A percentile compares a stretch with the other conserved stretches of the same genome.
Evolutionary conservation across 1,284 basidiomycete genomes (phyloP).

Genomic region (Puccinia horiana): DNA sequence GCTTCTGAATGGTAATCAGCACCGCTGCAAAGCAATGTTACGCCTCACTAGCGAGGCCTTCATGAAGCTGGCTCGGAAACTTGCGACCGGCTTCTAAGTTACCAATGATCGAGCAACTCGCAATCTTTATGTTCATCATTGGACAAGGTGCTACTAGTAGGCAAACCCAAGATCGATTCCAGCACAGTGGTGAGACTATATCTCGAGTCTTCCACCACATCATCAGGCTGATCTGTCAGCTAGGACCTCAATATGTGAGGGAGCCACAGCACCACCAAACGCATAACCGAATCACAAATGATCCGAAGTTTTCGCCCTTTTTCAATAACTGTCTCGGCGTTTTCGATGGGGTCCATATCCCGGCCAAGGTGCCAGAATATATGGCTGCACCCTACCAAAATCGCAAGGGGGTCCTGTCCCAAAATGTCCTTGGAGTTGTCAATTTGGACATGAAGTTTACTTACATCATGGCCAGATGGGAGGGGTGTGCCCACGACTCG

Average conservation of each 20-base stretch:
- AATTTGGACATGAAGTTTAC: slow-evolving; percentile 58
- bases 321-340: slow-evolving; percentile 60
- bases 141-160: background rate
- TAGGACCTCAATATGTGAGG: slow-evolving; percentile 48
- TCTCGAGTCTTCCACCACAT: slow-evolving; percentile 37
- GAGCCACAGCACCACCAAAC: background rate
- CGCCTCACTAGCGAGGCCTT: background rate
- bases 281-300: slow-evolving; percentile 48
- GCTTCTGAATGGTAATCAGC: background rate
- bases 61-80: background rate
- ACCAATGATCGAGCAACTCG: background rate
- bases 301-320: slow-evolving; percentile 60
- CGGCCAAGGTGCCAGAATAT: slow-evolving; percentile 53
- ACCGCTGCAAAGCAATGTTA: background rate
- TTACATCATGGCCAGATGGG: slow-evolving; percentile 59
- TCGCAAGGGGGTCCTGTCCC: slow-evolving; percentile 58
- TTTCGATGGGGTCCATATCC: slow-evolving; percentile 61
- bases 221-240: background rate
- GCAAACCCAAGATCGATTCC: slow-evolving; percentile 48
- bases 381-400: slow-evolving; percentile 56
- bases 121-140: background rate
- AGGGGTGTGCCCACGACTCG: slow-evolving; percentile 59
- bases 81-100: background rate
- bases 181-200: slow-evolving; percentile 51
- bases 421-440: slow-evolving; percentile 59